These are phyloP conservation scores for Erythrophleum fordii DNA, from an alignment of 306 rosid species.

Conservation along the genomic window DNA sequence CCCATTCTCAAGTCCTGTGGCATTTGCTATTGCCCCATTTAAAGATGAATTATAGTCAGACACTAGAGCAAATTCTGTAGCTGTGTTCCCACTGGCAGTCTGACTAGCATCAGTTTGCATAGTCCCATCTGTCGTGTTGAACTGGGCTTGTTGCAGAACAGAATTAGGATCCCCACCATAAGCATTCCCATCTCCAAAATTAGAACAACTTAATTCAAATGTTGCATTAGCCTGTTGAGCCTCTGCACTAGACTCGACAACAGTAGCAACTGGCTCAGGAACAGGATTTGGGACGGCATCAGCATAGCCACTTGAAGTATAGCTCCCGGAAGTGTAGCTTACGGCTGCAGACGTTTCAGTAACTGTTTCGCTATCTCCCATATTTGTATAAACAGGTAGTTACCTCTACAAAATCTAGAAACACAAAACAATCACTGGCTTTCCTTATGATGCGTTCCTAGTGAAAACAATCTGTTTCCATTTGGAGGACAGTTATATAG, in stretches of 20 bases:
- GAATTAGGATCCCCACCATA: slow-evolving; percentile 58
- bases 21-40: slow-evolving; percentile 47
- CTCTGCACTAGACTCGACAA: slow-evolving; percentile 48
- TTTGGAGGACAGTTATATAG: background rate
- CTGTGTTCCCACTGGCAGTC: slow-evolving; percentile 38
- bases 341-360: slow-evolving; percentile 60
- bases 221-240: slow-evolving; percentile 44
- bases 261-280: slow-evolving; percentile 45
- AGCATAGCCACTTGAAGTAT: slow-evolving; percentile 54
- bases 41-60: slow-evolving; percentile 57
- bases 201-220: slow-evolving; percentile 43
- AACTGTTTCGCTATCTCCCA: slow-evolving; percentile 81
- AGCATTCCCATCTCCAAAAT: slow-evolving; percentile 51
- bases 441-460: background rate
- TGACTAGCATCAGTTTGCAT: slow-evolving; percentile 50
- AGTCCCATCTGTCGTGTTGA: slow-evolving; percentile 42
- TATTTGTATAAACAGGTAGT: slow-evolving; percentile 32
- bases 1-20: slow-evolving; percentile 63
- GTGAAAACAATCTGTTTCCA: background rate
- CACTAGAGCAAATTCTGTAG: slow-evolving; percentile 41
- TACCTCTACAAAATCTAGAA: slow-evolving; percentile 42
- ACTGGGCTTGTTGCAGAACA: slow-evolving; percentile 54
- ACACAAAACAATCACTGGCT: slow-evolving; percentile 9
- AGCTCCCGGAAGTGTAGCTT: slow-evolving; percentile 45
- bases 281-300: slow-evolving; percentile 47